Base-by-base conservation (phyloP, 495 filamentous ascomycete species). In the Neurospora sp. region DNA sequence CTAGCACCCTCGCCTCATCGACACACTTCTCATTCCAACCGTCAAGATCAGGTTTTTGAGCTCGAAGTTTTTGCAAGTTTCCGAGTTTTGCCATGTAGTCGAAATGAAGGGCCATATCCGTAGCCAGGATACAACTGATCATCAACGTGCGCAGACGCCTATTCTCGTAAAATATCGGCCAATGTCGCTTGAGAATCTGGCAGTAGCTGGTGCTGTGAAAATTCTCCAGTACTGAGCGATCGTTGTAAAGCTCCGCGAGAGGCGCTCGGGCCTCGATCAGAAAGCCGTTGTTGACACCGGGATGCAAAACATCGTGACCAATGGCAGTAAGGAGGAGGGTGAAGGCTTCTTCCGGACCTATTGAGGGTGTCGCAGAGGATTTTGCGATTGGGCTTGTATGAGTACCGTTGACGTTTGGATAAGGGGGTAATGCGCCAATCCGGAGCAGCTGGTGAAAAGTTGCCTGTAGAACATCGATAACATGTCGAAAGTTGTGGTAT, bases 401-500 rank as follows among this genome's bases (percentile, higher is more conserved):
- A 72, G 66, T 7, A 16, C 46, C 75, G 70, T 74, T 79, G 74
- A 74, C 75, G 39, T 73, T 72, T 72, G 77, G 86, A 81, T 92
- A 93, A 4, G 90, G 86, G 18, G 95, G 93, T 69, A 97, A 83
- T 8, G 90, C 88, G 49, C 92, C 92, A 62, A 98, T 91, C 62
- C 89, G 88, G 71, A 98, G 85, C n/a, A 99, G 86, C 78, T 97
- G 97, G 83, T 91, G 91, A 81, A 98, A 99, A 46, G 92, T 87
- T 4, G 96, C 96, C 82, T 99, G 96, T 77, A 98, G 86, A 46
- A 99, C 96, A 84, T 99, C 96, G 71, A 96, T 90, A 8, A 96
- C 96, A 81, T 99, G 96, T 70, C 96, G 93, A 82, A 98, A 99
- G 80, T 99, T 99, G 83, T 99, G 96, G 78, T 98, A 99, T n/a